Conservation (phyloP, 805 yeast genomes). For the Saccharomycopsis sp. region DNA sequence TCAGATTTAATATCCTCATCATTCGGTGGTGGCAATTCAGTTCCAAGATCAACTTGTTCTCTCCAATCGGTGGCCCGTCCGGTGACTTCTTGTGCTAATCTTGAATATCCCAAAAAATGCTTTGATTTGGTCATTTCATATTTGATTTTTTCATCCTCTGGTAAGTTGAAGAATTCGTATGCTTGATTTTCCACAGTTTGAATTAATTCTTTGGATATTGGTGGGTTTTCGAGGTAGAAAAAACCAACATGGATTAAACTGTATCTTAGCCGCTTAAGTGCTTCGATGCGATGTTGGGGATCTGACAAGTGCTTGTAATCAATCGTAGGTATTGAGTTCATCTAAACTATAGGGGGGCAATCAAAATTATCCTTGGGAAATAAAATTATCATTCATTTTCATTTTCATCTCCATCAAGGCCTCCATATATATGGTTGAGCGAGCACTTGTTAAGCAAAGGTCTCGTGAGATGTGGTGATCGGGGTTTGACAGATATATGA, state of each 20-base stretch:
- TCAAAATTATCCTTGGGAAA: no score
- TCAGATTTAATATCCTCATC: slow-evolving; percentile 19
- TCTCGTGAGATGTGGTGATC: no score
- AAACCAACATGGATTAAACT: slow-evolving; percentile 13
- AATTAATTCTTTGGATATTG: not conserved
- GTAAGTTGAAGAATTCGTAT: slow-evolving; percentile 6
- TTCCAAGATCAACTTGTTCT: slow-evolving; percentile 57
- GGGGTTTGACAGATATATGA: no score
- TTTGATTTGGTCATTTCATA: slow-evolving; percentile 50
- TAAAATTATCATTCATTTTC: no score
- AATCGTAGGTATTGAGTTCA: slow-evolving; percentile 12
- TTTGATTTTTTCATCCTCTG: slow-evolving; percentile 22
- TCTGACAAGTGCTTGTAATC: slow-evolving; percentile 2
- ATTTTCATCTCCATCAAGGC: no score
- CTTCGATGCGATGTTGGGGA: not conserved
- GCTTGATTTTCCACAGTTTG: slow-evolving; percentile 4
- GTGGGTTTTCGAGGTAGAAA: slow-evolving; percentile 12
- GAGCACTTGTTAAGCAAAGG: no score
- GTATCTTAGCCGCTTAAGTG: not conserved
- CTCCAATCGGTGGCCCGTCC: slow-evolving; percentile 48
- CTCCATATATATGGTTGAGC: no score
- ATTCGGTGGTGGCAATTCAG: slow-evolving; percentile 40
- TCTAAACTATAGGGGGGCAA: no score
- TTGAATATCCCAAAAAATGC: slow-evolving; percentile 52
- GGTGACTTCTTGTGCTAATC: slow-evolving; percentile 52